Evolutionary conservation across 139 green algal genomes (phyloP).

Genomic region (Volvox africanus): DNA sequence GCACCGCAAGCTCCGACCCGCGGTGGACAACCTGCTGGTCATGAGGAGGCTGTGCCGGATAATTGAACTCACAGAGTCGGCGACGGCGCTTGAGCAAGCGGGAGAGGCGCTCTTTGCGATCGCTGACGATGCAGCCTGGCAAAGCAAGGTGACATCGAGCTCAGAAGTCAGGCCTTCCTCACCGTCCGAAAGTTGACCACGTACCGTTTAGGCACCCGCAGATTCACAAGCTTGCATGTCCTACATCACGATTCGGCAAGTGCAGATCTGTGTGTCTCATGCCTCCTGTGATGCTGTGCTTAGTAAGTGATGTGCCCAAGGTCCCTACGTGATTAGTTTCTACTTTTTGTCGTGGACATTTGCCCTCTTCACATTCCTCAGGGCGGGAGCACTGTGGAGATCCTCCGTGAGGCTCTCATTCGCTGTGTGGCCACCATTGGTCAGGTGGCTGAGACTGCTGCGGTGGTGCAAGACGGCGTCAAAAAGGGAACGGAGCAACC

Average conservation of each 20-base stretch:
- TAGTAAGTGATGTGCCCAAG: no score
- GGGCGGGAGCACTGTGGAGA: neutral
- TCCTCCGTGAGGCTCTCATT: neutral
- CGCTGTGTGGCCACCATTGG: neutral
- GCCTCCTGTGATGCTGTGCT: no score
- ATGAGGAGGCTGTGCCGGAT: constrained; percentile 23
- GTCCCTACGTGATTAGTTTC: no score
- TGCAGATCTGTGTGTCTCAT: no score
- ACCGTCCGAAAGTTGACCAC: neutral
- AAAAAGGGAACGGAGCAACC: neutral
- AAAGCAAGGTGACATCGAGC: neutral
- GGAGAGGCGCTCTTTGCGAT: neutral
- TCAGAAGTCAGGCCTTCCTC: neutral
- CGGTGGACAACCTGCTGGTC: constrained; percentile 26
- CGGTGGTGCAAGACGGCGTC: neutral
- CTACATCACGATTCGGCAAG: no score
- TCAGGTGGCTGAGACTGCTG: neutral
- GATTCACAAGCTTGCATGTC: no score
- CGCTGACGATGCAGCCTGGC: constrained; percentile 12
- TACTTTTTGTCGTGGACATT: no score
- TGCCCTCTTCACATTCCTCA: neutral
- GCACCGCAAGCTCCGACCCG: constrained; percentile 27
- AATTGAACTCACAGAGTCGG: neutral
- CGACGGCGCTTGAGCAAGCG: neutral
- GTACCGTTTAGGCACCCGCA: no score